A percentile compares a stretch with the other conserved stretches of the same genome.
These are phyloP conservation scores for Letharia columbiana DNA, from an alignment of 495 filamentous ascomycete species.

Conservation along the genomic window DNA sequence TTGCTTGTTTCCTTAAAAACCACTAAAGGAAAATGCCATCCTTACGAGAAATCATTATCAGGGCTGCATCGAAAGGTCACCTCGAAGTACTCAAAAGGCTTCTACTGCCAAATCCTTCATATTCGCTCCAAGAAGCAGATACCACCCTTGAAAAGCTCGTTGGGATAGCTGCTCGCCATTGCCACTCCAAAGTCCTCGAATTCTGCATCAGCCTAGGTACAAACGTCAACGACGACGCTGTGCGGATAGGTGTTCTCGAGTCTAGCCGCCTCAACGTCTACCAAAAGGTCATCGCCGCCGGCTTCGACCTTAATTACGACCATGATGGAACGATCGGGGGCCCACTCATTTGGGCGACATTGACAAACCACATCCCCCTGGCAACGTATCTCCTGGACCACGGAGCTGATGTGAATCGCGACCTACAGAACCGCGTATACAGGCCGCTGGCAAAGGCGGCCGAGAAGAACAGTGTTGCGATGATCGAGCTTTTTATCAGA, in stretches of 20 bases:
- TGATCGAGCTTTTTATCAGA: background rate
- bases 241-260: background rate
- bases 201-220: background rate
- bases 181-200: background rate
- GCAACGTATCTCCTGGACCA: background rate
- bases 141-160: background rate
- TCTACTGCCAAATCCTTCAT: background rate
- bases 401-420: background rate
- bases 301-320: background rate
- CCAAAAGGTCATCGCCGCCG: background rate
- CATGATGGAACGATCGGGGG: background rate
- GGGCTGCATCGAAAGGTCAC: background rate
- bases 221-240: background rate
- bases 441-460: background rate
- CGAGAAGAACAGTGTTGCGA: background rate
- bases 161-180: background rate
- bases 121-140: background rate
- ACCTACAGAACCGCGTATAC: background rate
- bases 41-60: background rate
- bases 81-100: background rate
- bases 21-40: background rate
- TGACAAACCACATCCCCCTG: background rate
- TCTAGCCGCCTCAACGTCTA: conserved; percentile 1
- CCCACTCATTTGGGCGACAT: background rate
- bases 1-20: background rate